Evolutionary conservation across 2,329 filamentous ascomycete genomes (phyloP).

Genomic region (Cadophora gregata): DNA sequence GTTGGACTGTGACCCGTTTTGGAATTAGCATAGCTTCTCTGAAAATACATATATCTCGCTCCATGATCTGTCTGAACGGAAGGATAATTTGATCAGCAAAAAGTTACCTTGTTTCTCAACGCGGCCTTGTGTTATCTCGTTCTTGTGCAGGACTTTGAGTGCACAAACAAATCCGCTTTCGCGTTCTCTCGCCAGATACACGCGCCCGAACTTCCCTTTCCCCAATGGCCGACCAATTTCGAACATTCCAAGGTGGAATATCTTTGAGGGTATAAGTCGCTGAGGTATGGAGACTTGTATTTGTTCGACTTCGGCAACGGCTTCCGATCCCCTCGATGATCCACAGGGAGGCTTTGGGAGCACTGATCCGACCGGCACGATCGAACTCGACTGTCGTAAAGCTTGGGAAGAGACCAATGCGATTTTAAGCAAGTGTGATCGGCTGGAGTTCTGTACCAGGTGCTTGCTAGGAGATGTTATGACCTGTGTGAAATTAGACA

Average conservation of each 20-base stretch:
- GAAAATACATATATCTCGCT: no score
- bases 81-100: no score
- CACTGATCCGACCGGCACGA: slow-evolving; percentile 54
- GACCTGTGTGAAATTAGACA: no score
- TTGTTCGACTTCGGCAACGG: slow-evolving; percentile 57
- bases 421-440: slow-evolving; percentile 85
- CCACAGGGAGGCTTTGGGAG: slow-evolving; percentile 52
- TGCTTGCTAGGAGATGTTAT: no score
- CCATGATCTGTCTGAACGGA: no score
- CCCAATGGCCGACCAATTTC: slow-evolving; percentile 76
- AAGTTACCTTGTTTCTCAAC: slow-evolving; percentile 66
- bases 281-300: slow-evolving; percentile 57
- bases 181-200: slow-evolving; percentile 74
- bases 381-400: slow-evolving; percentile 58
- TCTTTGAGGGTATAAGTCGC: slow-evolving; percentile 61
- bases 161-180: slow-evolving; percentile 73
- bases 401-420: slow-evolving; percentile 74
- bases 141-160: slow-evolving; percentile 76
- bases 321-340: slow-evolving; percentile 53
- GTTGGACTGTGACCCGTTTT: no score
- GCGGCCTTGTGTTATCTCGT: slow-evolving; percentile 67
- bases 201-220: slow-evolving; percentile 76
- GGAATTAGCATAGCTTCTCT: no score
- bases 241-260: slow-evolving; percentile 79
- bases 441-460: slow-evolving; percentile 54